Evolutionary conservation across 768 basidiomycete species (phyloP).

Genomic region (Aureoboletus auriporus): DNA sequence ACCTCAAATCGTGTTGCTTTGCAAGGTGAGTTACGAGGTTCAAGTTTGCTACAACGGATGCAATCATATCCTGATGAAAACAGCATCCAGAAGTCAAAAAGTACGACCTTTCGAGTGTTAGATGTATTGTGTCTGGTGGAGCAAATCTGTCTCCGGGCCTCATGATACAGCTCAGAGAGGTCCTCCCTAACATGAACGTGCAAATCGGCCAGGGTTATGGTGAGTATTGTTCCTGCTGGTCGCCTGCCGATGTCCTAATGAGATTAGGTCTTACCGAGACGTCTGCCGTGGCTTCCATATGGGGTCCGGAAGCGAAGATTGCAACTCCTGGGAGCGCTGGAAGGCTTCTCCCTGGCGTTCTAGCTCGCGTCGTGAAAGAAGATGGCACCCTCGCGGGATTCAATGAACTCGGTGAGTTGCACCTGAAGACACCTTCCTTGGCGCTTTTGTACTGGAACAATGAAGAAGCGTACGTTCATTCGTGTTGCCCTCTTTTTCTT

Average conservation of each 20-base stretch:
- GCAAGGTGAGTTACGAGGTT: conserved; percentile 57
- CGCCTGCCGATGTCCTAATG: no score
- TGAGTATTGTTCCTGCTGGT: conserved; percentile 13
- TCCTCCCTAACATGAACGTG: conserved; percentile 59
- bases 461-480: conserved; percentile 41
- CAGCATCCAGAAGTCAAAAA: conserved; percentile 51
- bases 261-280: conserved; percentile 65
- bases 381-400: conserved; percentile 55
- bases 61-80: neutral
- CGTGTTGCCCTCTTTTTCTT: conserved; percentile 20
- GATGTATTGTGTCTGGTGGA: conserved; percentile 54
- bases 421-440: conserved; percentile 39
- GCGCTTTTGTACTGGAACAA: conserved; percentile 51
- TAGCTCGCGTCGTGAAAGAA: conserved; percentile 49
- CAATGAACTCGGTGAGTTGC: conserved; percentile 59
- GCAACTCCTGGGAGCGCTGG: conserved; percentile 52
- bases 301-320: conserved; percentile 42
- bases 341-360: conserved; percentile 48
- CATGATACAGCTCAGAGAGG: conserved; percentile 37
- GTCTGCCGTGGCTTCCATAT: conserved; percentile 48
- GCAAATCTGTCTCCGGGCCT: conserved; percentile 62
- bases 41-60: neutral
- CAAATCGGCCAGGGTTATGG: conserved; percentile 66
- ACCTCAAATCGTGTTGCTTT: conserved; percentile 61
- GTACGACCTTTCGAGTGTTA: conserved; percentile 49